Conservation (phyloP, 495 filamentous ascomycete species). For the Trichoderma reesei region DNA sequence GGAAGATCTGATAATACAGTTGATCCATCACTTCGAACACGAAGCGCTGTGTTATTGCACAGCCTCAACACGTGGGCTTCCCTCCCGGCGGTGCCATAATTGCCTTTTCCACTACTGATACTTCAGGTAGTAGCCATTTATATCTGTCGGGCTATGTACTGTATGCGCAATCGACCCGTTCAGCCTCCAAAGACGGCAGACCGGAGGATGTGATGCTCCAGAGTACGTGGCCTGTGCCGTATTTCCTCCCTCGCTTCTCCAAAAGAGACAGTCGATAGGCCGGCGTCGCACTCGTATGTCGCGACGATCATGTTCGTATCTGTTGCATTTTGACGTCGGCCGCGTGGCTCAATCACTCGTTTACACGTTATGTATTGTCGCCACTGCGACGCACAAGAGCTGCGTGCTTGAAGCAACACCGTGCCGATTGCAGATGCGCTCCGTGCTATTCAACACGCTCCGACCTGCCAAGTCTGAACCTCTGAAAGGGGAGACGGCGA, state of each 20-base stretch:
- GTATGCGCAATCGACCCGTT: too few relatives aligned
- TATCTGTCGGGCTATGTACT: too few relatives aligned
- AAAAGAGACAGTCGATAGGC: background rate
- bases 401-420: background rate
- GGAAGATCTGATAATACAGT: background rate
- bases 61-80: background rate
- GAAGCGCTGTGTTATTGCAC: background rate
- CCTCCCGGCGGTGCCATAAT: background rate
- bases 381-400: background rate
- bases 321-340: background rate
- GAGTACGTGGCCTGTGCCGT: too few relatives aligned
- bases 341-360: slow-evolving; percentile 7
- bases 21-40: background rate
- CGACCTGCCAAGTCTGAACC: too few relatives aligned
- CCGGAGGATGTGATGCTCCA: background rate
- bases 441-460: background rate
- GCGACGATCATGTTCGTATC: slow-evolving; percentile 1
- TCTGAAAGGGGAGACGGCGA: too few relatives aligned
- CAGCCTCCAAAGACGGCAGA: too few relatives aligned
- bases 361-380: background rate
- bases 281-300: background rate
- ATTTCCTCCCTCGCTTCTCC: background rate
- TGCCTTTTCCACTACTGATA: too few relatives aligned
- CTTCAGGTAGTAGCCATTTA: too few relatives aligned
- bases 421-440: background rate